These are phyloP conservation scores for Vaccinium darrowii DNA, from an alignment of 148 eudicot genomes.

Conservation along the genomic window DNA sequence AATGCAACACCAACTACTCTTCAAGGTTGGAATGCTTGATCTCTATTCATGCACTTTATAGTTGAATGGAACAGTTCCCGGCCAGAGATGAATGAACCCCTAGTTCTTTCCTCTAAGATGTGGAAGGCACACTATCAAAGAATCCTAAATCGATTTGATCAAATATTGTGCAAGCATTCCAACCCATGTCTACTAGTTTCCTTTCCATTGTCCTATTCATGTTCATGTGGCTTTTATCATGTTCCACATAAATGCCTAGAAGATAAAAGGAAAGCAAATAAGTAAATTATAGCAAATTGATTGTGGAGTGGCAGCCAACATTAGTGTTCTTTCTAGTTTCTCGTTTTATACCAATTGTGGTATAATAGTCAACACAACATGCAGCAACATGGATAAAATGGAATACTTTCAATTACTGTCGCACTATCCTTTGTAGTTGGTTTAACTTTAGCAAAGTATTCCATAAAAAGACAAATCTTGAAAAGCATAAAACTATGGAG, in stretches of 20 bases:
- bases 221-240: background rate
- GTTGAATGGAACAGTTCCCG: background rate
- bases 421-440: background rate
- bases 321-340: background rate
- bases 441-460: conserved; percentile 5
- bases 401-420: background rate
- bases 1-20: background rate
- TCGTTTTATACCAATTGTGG: background rate
- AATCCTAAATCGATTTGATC: background rate
- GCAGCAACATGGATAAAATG: background rate
- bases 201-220: background rate
- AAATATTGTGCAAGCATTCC: background rate
- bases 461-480: background rate
- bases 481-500: background rate
- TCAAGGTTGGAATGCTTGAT: background rate
- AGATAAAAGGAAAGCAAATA: conserved; percentile 5
- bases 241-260: conserved; percentile 4
- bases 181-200: background rate
- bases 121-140: background rate
- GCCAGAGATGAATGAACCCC: background rate
- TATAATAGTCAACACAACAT: background rate
- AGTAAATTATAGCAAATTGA: background rate
- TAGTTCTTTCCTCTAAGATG: background rate
- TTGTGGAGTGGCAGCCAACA: background rate
- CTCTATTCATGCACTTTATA: background rate